phyloP scores from a whole-genome alignment of 2,329 filamentous ascomycete genomes.

The Chaetomium sp. region DNA sequence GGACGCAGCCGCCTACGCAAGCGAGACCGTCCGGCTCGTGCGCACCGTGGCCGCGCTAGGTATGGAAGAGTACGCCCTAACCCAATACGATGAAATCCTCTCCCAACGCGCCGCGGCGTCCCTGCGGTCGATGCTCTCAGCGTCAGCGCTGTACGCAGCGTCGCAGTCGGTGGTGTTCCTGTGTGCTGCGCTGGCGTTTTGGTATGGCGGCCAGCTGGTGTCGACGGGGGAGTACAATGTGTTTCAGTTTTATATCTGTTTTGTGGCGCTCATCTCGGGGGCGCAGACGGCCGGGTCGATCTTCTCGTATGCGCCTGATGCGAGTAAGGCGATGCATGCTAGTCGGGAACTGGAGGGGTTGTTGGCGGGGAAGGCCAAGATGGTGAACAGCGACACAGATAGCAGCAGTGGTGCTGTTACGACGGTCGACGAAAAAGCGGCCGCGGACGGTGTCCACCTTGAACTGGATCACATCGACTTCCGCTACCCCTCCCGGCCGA shows the following conservation, averaged over 20 bases:
- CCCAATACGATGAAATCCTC: conserved; percentile 56
- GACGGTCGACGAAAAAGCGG: conserved; percentile 49
- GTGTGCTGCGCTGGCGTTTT: conserved; percentile 82
- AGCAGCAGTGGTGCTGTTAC: too few species aligned
- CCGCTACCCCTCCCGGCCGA: conserved; percentile 83
- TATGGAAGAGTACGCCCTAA: conserved; percentile 72
- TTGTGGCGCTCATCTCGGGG: conserved; percentile 81
- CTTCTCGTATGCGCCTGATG: conserved; percentile 85
- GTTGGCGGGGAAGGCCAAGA: conserved; percentile 73
- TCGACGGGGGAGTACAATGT: conserved; percentile 62
- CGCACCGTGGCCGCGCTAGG: conserved; percentile 89
- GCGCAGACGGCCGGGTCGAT: conserved; percentile 85
- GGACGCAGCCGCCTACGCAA: conserved; percentile 76
- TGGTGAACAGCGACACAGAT: conserved; percentile 72
- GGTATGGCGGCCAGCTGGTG: conserved; percentile 79
- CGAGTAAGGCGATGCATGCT: conserved; percentile 86
- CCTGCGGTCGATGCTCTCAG: conserved; percentile 65
- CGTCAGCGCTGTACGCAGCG: conserved; percentile 74
- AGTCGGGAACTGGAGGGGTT: conserved; percentile 73
- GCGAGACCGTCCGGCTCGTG: conserved; percentile 88
- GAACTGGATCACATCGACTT: conserved; percentile 93
- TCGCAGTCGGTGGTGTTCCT: conserved; percentile 81
- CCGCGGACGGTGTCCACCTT: conserved; percentile 64
- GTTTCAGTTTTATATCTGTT: conserved; percentile 90
- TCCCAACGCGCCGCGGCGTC: conserved; percentile 59